These are phyloP conservation scores for Hericium erinaceus DNA, from an alignment of 768 basidiomycete genomes.

Conservation along the genomic window DNA sequence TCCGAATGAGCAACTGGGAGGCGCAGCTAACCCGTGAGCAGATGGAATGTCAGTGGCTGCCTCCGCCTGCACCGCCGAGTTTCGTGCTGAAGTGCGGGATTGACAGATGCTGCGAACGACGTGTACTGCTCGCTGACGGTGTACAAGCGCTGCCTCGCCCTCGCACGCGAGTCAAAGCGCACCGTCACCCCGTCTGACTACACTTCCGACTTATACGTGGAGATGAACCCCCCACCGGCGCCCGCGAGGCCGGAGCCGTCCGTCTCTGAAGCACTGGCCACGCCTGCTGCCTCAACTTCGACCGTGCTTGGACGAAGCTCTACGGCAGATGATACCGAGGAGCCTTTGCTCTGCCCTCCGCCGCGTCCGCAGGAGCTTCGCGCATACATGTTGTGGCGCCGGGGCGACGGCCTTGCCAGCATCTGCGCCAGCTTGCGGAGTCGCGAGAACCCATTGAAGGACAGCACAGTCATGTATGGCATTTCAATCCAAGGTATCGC, in stretches of 20 bases:
- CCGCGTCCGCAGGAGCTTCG: constrained; percentile 30
- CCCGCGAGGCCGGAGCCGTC: neutral
- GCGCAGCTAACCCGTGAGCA: constrained; percentile 26
- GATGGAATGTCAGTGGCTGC: constrained; percentile 26
- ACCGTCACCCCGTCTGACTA: constrained; percentile 15
- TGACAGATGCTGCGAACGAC: constrained; percentile 42
- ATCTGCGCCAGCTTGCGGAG: constrained; percentile 32
- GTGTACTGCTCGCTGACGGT: constrained; percentile 38
- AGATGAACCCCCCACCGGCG: neutral
- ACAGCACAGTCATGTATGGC: constrained; percentile 38
- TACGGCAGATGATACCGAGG: constrained; percentile 8
- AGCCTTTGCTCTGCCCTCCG: neutral
- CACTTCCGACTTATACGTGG: constrained; percentile 20
- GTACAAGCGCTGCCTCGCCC: constrained; percentile 27
- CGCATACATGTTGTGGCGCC: constrained; percentile 38
- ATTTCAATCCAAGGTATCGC: neutral
- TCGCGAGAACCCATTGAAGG: constrained; percentile 31
- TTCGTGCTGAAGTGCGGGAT: neutral
- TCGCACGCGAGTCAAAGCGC: constrained; percentile 19
- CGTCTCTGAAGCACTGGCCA: neutral
- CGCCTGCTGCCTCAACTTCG: neutral
- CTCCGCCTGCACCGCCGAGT: neutral
- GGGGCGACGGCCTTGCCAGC: constrained; percentile 23
- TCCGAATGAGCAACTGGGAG: constrained; percentile 42
- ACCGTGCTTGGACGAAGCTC: constrained; percentile 2